Base-by-base conservation (phyloP, 495 filamentous ascomycete species). In the Podospora tetraspora region DNA sequence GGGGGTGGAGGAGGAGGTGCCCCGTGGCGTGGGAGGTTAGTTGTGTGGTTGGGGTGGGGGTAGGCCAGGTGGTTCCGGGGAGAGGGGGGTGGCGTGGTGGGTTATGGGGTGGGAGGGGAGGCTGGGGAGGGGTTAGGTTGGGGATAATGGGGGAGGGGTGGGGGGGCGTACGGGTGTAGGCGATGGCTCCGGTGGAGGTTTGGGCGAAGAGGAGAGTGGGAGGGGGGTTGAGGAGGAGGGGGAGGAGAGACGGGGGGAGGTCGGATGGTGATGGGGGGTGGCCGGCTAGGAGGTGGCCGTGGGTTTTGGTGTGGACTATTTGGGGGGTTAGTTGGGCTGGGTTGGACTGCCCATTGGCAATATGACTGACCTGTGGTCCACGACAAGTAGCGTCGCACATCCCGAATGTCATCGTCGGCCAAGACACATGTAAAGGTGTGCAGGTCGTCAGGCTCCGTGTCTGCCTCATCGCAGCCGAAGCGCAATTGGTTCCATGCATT, bases 401-500 rank as follows among this genome's bases (percentile, higher is more conserved):
- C 27, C 23, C 73, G 67, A 24, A 83, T 81, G 22, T 34, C 69
- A 4, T 77, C 58, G 16, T 77, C 74, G 16, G 68, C 69, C 58
- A 84, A 69, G 25, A 83, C 65, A 63, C 71, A 72, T 66, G 71
- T 76, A 63, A 83, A 84, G 7, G 69, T 61, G 29, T n/a, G 29
- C 43, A 83, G 61, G 70, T 84, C 83, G 22, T 80, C 74, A 32
- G 76, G 75, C 30, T 84, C 80, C 4, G 66, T 22, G 25, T 60
- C 58, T 0, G 56, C 25, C 22, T 72, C 63, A 23, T 63, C 3
- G 1, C 63, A 25, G 0, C 62, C 60, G 62, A 84, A 83, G 3
- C 73, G 64, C 60, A 85, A 75, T 69, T 85, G 83, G 57, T 72
- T 72, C 80, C 80, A 85, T 58, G 82, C 80, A 70, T 87, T 87